Percentiles rank a stretch among this genome's conserved stretches.
phyloP scores from a whole-genome alignment of 2,329 filamentous ascomycete species.

The Fusarium euwallaceae region DNA sequence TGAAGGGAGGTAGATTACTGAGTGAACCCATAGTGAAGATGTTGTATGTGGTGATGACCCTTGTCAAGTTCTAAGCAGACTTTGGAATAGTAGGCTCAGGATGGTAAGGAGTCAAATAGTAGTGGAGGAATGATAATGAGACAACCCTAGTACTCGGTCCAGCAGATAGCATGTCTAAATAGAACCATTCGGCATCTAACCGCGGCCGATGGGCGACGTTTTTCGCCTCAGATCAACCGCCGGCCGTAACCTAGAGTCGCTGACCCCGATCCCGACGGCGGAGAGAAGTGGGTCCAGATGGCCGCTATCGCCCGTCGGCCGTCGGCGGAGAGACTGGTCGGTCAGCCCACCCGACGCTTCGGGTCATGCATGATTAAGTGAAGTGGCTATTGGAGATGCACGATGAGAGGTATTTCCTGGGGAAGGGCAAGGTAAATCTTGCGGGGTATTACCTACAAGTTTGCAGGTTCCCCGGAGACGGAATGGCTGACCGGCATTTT shows the following conservation, averaged over 20 bases:
- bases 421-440: background rate
- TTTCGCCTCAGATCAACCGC: background rate
- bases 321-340: background rate
- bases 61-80: background rate
- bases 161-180: background rate
- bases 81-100: background rate
- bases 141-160: background rate
- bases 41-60: background rate
- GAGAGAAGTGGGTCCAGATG: background rate
- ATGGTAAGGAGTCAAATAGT: background rate
- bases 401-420: background rate
- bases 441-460: background rate
- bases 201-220: background rate
- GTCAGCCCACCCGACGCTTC: background rate
- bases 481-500: background rate
- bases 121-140: background rate
- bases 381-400: background rate
- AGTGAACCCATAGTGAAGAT: conserved; percentile 3
- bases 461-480: background rate
- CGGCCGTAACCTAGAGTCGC: background rate
- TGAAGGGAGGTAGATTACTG: conserved; percentile 2
- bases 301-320: background rate
- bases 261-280: background rate
- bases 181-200: background rate
- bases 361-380: background rate